These are phyloP conservation scores for Magnolia changhungtana DNA, from an alignment of 164 flowering plant genomes.

Conservation along the genomic window DNA sequence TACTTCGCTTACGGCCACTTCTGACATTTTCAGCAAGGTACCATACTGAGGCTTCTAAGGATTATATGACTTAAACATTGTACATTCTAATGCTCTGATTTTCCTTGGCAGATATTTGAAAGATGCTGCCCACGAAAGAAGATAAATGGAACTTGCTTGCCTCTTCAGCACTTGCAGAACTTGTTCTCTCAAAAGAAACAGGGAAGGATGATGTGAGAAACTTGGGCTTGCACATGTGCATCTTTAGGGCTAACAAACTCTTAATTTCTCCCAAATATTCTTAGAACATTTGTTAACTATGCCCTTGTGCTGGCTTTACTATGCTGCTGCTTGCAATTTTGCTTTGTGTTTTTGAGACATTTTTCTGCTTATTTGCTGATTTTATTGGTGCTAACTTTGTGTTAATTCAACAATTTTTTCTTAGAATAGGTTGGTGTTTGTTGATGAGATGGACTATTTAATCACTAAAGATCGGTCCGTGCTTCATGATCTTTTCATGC, in stretches of 20 bases:
- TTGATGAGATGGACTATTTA: constrained; percentile 91
- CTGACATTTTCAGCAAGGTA: constrained; percentile 87
- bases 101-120: constrained; percentile 48
- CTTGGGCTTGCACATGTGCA: background rate
- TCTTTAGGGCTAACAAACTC: background rate
- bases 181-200: constrained; percentile 51
- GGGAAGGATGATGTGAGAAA: constrained; percentile 62
- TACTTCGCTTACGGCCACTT: constrained; percentile 57
- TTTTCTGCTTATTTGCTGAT: constrained; percentile 8
- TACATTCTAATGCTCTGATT: constrained; percentile 9
- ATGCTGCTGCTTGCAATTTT: background rate
- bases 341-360: background rate
- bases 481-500: constrained; percentile 97
- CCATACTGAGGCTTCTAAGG: background rate
- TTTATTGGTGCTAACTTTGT: background rate
- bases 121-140: constrained; percentile 37
- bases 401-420: background rate
- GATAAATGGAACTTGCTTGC: constrained; percentile 30
- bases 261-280: background rate
- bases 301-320: background rate
- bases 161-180: constrained; percentile 56
- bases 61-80: background rate
- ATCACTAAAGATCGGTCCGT: constrained; percentile 80
- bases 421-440: constrained; percentile 61
- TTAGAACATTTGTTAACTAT: background rate